A percentile compares a stretch with the other conserved stretches of the same genome.
These are phyloP conservation scores for Cnidoscolus chayamansa DNA, from an alignment of 441 rosid genomes.

Conservation along the genomic window DNA sequence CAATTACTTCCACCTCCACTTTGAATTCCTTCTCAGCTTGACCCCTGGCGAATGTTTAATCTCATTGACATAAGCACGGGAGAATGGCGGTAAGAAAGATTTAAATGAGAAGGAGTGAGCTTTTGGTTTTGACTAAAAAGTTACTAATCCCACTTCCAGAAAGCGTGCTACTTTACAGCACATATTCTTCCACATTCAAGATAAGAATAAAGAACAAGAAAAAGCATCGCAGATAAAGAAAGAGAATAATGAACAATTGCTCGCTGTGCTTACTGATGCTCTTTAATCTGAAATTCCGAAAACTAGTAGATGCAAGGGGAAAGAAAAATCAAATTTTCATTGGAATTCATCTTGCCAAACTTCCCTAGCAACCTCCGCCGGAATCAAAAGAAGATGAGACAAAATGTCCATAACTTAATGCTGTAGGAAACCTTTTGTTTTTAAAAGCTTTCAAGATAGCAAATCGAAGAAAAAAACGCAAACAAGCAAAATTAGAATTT, in stretches of 20 bases:
- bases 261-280: background rate
- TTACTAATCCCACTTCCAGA: background rate
- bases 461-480: slow-evolving; percentile 5
- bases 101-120: background rate
- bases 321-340: background rate
- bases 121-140: slow-evolving; percentile 4
- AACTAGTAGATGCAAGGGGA: background rate
- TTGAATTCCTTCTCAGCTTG: slow-evolving; percentile 98
- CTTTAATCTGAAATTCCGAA: background rate
- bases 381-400: background rate
- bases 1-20: slow-evolving; percentile 90
- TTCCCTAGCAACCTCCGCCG: background rate
- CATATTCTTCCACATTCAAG: slow-evolving; percentile 26
- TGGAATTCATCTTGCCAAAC: background rate
- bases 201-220: slow-evolving; percentile 21
- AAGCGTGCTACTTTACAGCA: slow-evolving; percentile 31
- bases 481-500: background rate
- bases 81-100: background rate
- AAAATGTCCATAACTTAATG: background rate
- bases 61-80: slow-evolving; percentile 16
- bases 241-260: background rate
- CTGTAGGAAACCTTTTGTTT: background rate
- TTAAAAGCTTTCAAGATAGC: background rate
- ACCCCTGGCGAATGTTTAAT: slow-evolving; percentile 52
- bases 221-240: background rate